Evolutionary conservation across 371 early-diverging fungal genomes (phyloP).

Genomic region (Lichtheimia ramosa): DNA sequence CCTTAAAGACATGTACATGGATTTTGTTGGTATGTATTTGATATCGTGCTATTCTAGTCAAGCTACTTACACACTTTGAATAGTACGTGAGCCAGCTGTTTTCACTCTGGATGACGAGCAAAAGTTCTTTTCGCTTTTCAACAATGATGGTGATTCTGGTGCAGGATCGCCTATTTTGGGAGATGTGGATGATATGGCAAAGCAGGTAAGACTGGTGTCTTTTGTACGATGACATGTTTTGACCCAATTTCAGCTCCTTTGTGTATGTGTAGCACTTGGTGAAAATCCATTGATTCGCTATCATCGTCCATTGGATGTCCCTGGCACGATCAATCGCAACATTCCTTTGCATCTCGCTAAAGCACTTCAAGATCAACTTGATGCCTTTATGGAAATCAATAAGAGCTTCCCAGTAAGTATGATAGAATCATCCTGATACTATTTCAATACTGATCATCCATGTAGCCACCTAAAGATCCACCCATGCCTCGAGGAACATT

Average conservation of each 20-base stretch:
- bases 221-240: background rate
- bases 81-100: conserved; percentile 81
- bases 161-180: conserved; percentile 44
- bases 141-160: conserved; percentile 30
- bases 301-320: conserved; percentile 70
- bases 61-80: background rate
- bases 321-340: conserved; percentile 63
- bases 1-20: conserved; percentile 77
- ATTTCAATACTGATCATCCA: background rate
- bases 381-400: conserved; percentile 59
- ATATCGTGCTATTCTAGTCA: background rate
- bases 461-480: conserved; percentile 57
- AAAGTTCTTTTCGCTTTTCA: conserved; percentile 65
- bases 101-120: conserved; percentile 76
- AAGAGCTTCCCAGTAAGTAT: conserved; percentile 59
- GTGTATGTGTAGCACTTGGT: conserved; percentile 76
- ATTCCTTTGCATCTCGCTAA: conserved; percentile 57
- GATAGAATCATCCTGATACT: background rate
- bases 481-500: conserved; percentile 72
- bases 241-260: conserved; percentile 51
- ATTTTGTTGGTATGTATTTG: conserved; percentile 54
- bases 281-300: conserved; percentile 89
- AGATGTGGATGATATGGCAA: conserved; percentile 68
- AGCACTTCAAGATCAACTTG: conserved; percentile 56
- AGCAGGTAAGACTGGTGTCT: conserved; percentile 42